These are phyloP conservation scores for Globisporangium takayamanum DNA, from an alignment of 352 stramenopile species.

Conservation along the genomic window DNA sequence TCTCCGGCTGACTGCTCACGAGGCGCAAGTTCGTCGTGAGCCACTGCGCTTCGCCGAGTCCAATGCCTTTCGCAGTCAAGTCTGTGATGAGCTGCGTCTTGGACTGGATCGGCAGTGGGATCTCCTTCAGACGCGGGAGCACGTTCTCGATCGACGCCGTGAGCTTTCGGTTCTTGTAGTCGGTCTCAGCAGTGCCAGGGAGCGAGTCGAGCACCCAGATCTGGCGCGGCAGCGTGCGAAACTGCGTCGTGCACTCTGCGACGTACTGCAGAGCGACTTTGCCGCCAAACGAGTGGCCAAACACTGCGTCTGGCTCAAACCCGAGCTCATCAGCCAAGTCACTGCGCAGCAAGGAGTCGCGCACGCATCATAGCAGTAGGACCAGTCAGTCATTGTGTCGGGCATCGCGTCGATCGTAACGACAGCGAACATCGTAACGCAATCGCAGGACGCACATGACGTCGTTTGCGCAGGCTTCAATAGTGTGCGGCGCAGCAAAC, in stretches of 20 bases:
- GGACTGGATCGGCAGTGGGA: conserved; percentile 62
- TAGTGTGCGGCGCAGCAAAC: conserved; percentile 48
- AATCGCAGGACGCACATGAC: conserved; percentile 34
- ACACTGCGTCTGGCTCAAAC: conserved; percentile 48
- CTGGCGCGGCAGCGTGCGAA: conserved; percentile 33
- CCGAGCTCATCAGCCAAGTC: conserved; percentile 42
- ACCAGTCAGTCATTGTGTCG: too few relatives aligned
- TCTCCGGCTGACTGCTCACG: conserved; percentile 35
- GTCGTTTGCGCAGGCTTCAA: conserved; percentile 62
- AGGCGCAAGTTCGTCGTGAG: conserved; percentile 74
- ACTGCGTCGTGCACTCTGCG: conserved; percentile 38
- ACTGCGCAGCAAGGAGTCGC: conserved; percentile 13
- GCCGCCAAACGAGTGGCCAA: conserved; percentile 75
- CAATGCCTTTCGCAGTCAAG: conserved; percentile 51
- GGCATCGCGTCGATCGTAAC: background rate
- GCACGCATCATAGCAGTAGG: conserved; percentile 1
- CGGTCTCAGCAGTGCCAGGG: conserved; percentile 47
- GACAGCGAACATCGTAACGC: background rate
- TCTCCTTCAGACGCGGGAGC: conserved; percentile 59
- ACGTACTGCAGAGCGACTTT: conserved; percentile 76
- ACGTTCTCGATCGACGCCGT: conserved; percentile 72
- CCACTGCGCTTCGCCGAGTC: conserved; percentile 67
- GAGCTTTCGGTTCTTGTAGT: conserved; percentile 56
- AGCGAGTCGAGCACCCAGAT: conserved; percentile 72
- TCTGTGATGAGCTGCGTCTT: conserved; percentile 63